Percentiles rank a stretch among this genome's conserved stretches.
Conservation (phyloP, 768 basidiomycete species). For the Boletus rufocinnamomeus region DNA sequence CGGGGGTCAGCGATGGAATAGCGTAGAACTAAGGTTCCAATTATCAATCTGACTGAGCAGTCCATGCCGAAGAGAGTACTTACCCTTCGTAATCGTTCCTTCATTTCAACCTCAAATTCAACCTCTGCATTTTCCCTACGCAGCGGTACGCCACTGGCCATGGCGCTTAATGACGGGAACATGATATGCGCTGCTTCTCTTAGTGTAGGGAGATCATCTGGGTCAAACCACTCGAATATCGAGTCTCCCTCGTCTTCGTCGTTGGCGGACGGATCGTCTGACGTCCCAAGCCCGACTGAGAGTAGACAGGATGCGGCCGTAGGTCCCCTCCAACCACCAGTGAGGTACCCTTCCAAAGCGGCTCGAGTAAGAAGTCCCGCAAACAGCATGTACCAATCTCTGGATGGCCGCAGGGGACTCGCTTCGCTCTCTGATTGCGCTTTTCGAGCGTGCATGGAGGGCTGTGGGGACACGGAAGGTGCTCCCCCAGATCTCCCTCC, state of each 20-base stretch:
- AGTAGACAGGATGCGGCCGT: conserved; percentile 71
- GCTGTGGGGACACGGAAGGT: conserved; percentile 15
- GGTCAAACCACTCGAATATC: conserved; percentile 62
- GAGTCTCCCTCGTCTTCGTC: conserved; percentile 37
- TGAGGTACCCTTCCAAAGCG: conserved; percentile 81
- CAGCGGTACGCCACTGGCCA: conserved; percentile 28
- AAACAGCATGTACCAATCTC: conserved; percentile 81
- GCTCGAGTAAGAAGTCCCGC: conserved; percentile 79
- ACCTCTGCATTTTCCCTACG: conserved; percentile 57
- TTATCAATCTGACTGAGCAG: conserved; percentile 6
- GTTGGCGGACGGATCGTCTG: conserved; percentile 26
- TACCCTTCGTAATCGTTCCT: conserved; percentile 66
- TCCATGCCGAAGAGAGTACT: conserved; percentile 29
- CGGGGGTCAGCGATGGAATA: conserved; percentile 67
- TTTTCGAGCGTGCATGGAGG: conserved; percentile 18
- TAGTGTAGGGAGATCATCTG: conserved; percentile 73
- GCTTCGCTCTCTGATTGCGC: conserved; percentile 42
- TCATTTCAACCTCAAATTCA: conserved; percentile 78
- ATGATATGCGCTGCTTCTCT: conserved; percentile 65
- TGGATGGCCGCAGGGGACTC: conserved; percentile 63
- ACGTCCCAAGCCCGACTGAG: conserved; percentile 64
- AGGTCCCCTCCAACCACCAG: conserved; percentile 75
- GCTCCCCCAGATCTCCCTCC: conserved; percentile 26
- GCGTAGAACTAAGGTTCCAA: conserved; percentile 65
- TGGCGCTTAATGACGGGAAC: conserved; percentile 55